Evolutionary conservation across 208 protist species (phyloP).

Genomic region (Wallacemonas rigidus): DNA sequence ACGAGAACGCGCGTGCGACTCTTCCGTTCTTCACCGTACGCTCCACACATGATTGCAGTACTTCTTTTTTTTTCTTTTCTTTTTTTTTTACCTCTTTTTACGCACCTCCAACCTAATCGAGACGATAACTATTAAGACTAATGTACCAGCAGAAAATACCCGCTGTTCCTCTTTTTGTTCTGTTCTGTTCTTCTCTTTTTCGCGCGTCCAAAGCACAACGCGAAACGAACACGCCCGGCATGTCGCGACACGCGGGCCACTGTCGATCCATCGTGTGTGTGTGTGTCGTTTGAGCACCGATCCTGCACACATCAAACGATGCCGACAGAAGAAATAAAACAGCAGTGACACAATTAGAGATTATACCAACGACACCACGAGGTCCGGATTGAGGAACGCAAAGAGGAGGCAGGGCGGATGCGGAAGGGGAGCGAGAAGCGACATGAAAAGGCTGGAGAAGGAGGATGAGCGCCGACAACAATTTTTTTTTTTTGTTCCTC

Average conservation of each 20-base stretch:
- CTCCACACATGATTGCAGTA: background rate
- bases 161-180: too few species aligned
- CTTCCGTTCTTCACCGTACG: background rate
- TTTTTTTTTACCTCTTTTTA: constrained; percentile 21
- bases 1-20: too few species aligned
- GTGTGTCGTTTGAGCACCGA: background rate
- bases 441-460: too few species aligned
- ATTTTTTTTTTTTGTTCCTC: too few species aligned
- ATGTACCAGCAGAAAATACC: background rate
- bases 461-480: too few species aligned
- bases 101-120: constrained; percentile 15
- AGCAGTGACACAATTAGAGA: background rate
- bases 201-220: background rate
- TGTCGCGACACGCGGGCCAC: too few species aligned
- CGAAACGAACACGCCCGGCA: too few species aligned
- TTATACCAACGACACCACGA: too few species aligned
- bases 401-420: too few species aligned
- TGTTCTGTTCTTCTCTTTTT: too few species aligned
- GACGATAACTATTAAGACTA: constrained; percentile 1
- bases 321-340: background rate
- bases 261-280: background rate
- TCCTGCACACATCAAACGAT: background rate
- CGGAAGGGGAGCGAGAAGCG: too few species aligned
- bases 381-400: too few species aligned
- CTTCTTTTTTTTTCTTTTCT: constrained; percentile 17